phyloP scores from a whole-genome alignment of 192 early-diverging fungal species.

The Mortierella antarctica region DNA sequence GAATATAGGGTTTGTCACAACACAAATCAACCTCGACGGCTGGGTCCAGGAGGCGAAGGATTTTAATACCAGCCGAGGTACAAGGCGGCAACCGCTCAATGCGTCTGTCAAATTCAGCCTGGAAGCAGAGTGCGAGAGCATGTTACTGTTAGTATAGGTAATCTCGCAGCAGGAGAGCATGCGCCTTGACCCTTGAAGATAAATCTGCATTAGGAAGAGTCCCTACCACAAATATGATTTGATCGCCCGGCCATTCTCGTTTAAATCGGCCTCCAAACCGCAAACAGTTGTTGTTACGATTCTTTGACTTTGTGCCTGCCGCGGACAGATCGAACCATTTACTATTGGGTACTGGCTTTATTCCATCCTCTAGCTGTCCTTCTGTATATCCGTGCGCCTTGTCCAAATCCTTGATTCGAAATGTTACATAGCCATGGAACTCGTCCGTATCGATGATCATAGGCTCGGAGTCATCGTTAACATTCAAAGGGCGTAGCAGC shows the following conservation, averaged over 20 bases:
- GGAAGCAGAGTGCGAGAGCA: neutral
- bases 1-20: conserved; percentile 9
- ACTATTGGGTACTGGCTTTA: conserved; percentile 12
- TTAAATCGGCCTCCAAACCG: conserved; percentile 31
- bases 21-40: conserved; percentile 21
- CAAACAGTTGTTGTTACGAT: neutral
- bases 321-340: conserved; percentile 29
- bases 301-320: neutral
- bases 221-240: conserved; percentile 28
- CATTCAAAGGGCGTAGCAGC: conserved; percentile 1
- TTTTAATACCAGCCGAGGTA: conserved; percentile 12
- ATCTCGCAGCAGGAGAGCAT: too few relatives aligned
- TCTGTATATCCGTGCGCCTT: conserved; percentile 22
- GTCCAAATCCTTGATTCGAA: conserved; percentile 19
- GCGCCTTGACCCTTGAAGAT: neutral
- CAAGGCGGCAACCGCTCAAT: conserved; percentile 11
- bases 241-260: conserved; percentile 39
- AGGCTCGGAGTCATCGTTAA: conserved; percentile 32
- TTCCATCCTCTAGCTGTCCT: conserved; percentile 28
- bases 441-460: conserved; percentile 30
- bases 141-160: neutral
- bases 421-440: conserved; percentile 22
- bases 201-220: neutral
- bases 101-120: conserved; percentile 17
- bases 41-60: conserved; percentile 26